These are phyloP conservation scores for Solanum gandarillasii DNA, from an alignment of 257 asterid genomes.

Conservation along the genomic window DNA sequence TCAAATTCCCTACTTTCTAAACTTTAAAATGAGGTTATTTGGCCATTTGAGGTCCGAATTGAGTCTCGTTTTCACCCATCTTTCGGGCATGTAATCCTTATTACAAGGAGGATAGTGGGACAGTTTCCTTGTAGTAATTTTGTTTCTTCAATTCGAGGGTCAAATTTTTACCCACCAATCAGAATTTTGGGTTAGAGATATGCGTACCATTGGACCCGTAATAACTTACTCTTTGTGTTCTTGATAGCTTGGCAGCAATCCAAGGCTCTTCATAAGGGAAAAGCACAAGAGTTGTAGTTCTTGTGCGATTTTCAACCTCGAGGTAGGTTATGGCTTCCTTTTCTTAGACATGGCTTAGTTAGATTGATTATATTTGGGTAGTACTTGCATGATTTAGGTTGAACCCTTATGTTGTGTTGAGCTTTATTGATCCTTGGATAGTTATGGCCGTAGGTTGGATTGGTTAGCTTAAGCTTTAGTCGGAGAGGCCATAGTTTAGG, in stretches of 20 bases:
- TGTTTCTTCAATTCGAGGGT: not conserved
- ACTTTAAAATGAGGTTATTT: not conserved
- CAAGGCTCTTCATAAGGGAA: not conserved
- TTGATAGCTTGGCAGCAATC: not conserved
- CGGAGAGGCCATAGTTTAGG: not conserved
- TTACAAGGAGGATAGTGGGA: not conserved
- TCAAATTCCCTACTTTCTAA: not conserved
- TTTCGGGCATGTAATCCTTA: not conserved
- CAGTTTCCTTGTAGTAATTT: not conserved
- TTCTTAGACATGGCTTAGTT: not conserved
- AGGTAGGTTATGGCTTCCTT: not conserved
- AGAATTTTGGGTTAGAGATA: not conserved
- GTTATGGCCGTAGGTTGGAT: not conserved
- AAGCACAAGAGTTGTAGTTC: not conserved
- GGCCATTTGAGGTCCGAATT: not conserved
- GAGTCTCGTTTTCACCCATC: not conserved
- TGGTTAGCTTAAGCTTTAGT: not conserved
- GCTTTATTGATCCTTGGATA: too few species aligned
- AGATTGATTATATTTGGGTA: not conserved
- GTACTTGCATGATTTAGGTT: not conserved
- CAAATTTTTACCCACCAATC: not conserved
- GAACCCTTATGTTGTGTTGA: not conserved
- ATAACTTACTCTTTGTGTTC: not conserved
- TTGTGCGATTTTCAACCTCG: not conserved
- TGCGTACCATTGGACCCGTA: not conserved